A percentile compares a stretch with the other conserved stretches of the same genome.
These are phyloP conservation scores for Apiotrichum akiyoshidainum DNA, from an alignment of 1,284 basidiomycete genomes.

Conservation along the genomic window DNA sequence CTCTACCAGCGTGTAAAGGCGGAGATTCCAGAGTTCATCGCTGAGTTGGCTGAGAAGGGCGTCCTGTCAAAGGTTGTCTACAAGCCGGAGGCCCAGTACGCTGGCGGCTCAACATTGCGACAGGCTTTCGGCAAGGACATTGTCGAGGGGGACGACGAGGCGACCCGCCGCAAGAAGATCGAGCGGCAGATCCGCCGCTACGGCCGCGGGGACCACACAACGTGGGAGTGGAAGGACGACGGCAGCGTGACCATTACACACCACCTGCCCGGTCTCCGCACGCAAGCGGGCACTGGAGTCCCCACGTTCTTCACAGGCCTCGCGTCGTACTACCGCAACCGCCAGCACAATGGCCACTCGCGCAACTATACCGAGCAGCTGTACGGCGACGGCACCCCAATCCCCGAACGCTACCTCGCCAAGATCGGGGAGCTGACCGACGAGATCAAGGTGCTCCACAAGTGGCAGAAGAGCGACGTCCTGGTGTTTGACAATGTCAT, in stretches of 20 bases:
- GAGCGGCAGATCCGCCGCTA: conserved; percentile 21
- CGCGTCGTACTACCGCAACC: conserved; percentile 11
- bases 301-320: conserved; percentile 14
- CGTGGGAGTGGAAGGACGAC: conserved; percentile 20
- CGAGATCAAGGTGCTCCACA: conserved; percentile 18
- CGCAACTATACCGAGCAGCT: conserved; percentile 4
- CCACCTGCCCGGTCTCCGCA: conserved; percentile 13
- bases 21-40: conserved; percentile 22
- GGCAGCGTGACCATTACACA: conserved; percentile 14
- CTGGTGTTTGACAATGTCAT: conserved; percentile 19
- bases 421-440: conserved; percentile 17
- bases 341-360: conserved; percentile 3
- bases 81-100: conserved; percentile 10
- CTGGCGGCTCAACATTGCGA: conserved; percentile 12
- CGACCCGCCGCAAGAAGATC: conserved; percentile 8
- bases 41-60: conserved; percentile 10
- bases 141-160: conserved; percentile 12
- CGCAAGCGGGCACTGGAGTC: conserved; percentile 8
- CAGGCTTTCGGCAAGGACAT: conserved; percentile 23
- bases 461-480: conserved; percentile 19
- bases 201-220: conserved; percentile 13
- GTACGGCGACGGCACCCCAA: conserved; percentile 21
- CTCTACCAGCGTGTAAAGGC: conserved; percentile 14
- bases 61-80: conserved; percentile 12
- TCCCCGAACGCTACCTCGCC: conserved; percentile 15